Base-by-base conservation (phyloP, 306 rosid genomes). In the Acmispon strigosus region DNA sequence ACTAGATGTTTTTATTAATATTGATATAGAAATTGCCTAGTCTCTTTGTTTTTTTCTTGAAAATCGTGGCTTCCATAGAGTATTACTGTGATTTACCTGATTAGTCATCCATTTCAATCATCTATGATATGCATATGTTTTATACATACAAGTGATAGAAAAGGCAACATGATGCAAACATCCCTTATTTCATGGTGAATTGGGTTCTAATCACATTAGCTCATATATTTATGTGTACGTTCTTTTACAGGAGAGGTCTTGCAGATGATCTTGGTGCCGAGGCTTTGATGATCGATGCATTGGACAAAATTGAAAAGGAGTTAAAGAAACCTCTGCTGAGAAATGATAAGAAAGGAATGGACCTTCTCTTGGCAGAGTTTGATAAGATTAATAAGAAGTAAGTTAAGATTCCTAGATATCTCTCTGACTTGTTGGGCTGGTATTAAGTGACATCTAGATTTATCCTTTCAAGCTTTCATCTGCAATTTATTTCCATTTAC, bases 261-360 rank as follows among this genome's bases (percentile, higher is more conserved):
- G 49, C 62, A 15, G 99, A 94, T 78, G 88, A 83, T 29, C 86
- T 80, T 52, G 99, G 99, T 77, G 96, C 88, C 6, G 97, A 94
- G 86, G 85, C 90, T 50, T 6, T 84, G 95, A 91, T 94, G 99
- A 54, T 91, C 20, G 92, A 84, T 49, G 96, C 99, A 36, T 74
- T 94, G 86, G 97, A 91, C 51, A 94, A 86, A 86, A 70, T 94
- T 59, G 99, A 94, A 84, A 89, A 91, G 47, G 87, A 91, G 16
- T 74, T 89, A 36, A 91, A 91, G 57, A 87, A 87, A 63, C 95
- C 99, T 67, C 88, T 94, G 65, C 10, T 91, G 91, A 89, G 97
- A 84, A 71, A 85, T 82, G 99, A 94, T 59, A 86, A 82, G 79
- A 94, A 89, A 78, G 96, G 96, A 83, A 91, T 89, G 96, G 88